Evolutionary conservation across 225 moss, liverwort and hornwort genomes (phyloP), one percentile per base, ranked within the genome.

Genomic region (Pseudoscleropodium purum): DNA sequence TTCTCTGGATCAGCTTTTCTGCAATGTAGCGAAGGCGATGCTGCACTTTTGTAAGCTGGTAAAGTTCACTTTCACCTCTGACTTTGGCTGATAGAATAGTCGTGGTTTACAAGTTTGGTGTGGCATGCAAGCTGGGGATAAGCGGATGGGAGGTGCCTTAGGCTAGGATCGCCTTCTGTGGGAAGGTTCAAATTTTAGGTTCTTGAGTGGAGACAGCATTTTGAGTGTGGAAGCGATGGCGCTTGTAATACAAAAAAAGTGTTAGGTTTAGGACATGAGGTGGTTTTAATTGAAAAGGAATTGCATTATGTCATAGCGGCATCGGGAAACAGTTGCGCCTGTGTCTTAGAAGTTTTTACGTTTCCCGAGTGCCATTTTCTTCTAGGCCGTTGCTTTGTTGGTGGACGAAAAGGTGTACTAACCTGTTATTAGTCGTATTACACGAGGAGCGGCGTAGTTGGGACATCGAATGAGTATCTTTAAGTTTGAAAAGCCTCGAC

Each of bases 21-120:
- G 87, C 56, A 93, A 90, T 91, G 91, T 93, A 93, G 91, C 87
- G 45, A 93, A 89, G 89, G 92, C 93, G 78, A 93, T 88, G 89
- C 85, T 91, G 86, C 87, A 78, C 81, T 87, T 62, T 77, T 86
- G 85, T 83, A 90, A 93, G 88, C 89, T 90, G 93, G 93, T 93
- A 93, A 69, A 29, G 62, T 81, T 69, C 34, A 60, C 77, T 59
- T 51, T 85, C 64, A 34, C 77, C 33, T 85, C 62, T 88, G 30
- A 31, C 45, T 64, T 65, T 83, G 83, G 29, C 49, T 76, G 47
- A 26, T 61, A 51, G 31, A 27, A 54, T 70, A 54, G 25, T 16
- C 11, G 60, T 76, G 73, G 81, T 43, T 30, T 81, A 43, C 30
- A 68, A 70, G 82, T 85, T 34, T 89, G 85, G n/a, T 63, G 89